phyloP scores from a whole-genome alignment of 2,329 filamentous ascomycete genomes.

The Cercospora berteroae region DNA sequence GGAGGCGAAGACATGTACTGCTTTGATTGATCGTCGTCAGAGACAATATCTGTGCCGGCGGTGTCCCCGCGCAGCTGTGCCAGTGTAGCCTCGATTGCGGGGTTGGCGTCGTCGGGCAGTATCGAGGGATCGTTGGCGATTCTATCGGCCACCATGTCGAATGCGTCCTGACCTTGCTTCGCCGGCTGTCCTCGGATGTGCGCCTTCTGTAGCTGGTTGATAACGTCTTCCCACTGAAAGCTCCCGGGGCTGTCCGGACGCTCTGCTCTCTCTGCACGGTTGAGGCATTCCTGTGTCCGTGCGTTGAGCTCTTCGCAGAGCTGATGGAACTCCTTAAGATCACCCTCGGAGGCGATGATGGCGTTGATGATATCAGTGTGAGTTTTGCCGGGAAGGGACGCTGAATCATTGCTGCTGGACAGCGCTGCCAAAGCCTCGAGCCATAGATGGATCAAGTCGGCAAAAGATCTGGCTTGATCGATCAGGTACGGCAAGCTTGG shows the following conservation, averaged over 20 bases:
- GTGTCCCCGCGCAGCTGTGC: slow-evolving; percentile 23
- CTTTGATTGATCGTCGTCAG: slow-evolving; percentile 27
- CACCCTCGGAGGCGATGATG: slow-evolving; percentile 41
- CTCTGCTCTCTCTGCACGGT: slow-evolving; percentile 53
- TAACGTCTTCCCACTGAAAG: slow-evolving; percentile 54
- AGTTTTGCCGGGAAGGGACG: slow-evolving; percentile 24
- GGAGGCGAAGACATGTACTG: slow-evolving; percentile 15
- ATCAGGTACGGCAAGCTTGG: slow-evolving; percentile 90
- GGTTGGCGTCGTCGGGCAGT: slow-evolving; percentile 28
- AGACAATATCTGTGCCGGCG: slow-evolving; percentile 15
- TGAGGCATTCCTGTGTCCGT: slow-evolving; percentile 52
- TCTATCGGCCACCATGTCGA: slow-evolving; percentile 30
- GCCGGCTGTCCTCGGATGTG: slow-evolving; percentile 30
- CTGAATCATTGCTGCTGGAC: slow-evolving; percentile 20
- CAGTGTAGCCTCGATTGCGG: slow-evolving; percentile 31
- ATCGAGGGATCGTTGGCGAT: slow-evolving; percentile 34
- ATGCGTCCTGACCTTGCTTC: slow-evolving; percentile 24
- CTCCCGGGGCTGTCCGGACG: slow-evolving; percentile 49
- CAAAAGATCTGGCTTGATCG: slow-evolving; percentile 81
- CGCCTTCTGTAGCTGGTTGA: slow-evolving; percentile 43
- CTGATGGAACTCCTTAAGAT: slow-evolving; percentile 51
- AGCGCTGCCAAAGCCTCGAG: slow-evolving; percentile 52
- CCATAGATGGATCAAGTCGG: slow-evolving; percentile 79
- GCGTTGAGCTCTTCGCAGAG: slow-evolving; percentile 49
- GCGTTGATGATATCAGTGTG: slow-evolving; percentile 37